phyloP scores from a whole-genome alignment of 495 filamentous ascomycete species.

The Neurospora pannonica region DNA sequence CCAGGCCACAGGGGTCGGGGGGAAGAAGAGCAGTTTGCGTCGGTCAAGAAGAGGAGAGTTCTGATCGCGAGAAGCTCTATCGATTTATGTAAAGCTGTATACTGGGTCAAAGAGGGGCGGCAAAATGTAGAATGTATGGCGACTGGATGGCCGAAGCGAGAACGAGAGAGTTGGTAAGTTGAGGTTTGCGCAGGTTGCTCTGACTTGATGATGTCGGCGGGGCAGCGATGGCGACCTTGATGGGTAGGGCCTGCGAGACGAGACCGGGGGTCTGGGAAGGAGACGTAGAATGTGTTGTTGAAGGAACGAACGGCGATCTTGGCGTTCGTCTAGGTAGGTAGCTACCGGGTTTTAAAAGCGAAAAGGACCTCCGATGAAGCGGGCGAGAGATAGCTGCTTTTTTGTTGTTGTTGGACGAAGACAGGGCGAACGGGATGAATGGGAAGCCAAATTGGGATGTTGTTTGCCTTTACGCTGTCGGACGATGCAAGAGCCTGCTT shows the following conservation, averaged over 20 bases:
- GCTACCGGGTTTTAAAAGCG: not conserved
- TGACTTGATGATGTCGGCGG: not conserved
- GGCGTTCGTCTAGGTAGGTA: not conserved
- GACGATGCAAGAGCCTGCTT: not conserved
- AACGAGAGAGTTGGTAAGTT: not conserved
- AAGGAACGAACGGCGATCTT: not conserved
- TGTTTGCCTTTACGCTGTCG: not conserved
- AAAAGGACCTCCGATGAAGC: not conserved
- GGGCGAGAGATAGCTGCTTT: not conserved
- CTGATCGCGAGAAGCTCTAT: not conserved
- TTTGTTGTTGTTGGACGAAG: not conserved
- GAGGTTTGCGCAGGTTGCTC: not conserved
- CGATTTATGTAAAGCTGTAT: not conserved
- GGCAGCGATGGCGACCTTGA: not conserved
- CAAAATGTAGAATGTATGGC: not conserved
- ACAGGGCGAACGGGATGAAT: not conserved
- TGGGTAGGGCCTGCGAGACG: not conserved
- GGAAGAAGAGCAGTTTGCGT: not conserved
- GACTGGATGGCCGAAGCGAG: not conserved
- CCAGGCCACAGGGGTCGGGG: not conserved
- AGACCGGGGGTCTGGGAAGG: not conserved
- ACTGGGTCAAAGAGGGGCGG: not conserved
- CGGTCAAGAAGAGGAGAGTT: not conserved
- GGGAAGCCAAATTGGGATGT: not conserved
- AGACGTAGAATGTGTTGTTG: not conserved